phyloP scores from a whole-genome alignment of 2,329 filamentous ascomycete species.

The Thielaviopsis cerberus region DNA sequence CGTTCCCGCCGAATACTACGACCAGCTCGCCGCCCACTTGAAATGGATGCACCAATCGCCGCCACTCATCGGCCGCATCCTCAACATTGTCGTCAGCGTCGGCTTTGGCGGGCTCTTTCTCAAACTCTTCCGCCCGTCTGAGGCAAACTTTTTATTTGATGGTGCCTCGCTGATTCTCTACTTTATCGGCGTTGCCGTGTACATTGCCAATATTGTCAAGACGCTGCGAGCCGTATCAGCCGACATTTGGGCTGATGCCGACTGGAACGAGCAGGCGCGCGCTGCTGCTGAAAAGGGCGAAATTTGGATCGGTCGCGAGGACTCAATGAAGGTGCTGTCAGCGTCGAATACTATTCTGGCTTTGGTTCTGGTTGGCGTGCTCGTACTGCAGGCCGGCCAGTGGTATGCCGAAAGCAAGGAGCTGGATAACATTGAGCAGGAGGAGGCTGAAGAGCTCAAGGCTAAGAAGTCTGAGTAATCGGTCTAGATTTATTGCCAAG shows the following conservation, averaged over 20 bases:
- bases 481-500: too few species aligned
- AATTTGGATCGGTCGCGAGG: constrained; percentile 60
- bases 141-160: constrained; percentile 91
- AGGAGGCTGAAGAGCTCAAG: constrained; percentile 16
- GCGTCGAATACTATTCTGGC: constrained; percentile 94
- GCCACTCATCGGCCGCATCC: constrained; percentile 76
- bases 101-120: constrained; percentile 76
- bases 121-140: constrained; percentile 85
- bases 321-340: constrained; percentile 74
- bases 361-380: constrained; percentile 72
- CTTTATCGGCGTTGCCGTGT: constrained; percentile 76
- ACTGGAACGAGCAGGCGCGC: constrained; percentile 22
- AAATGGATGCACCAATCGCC: constrained; percentile 81
- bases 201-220: constrained; percentile 92
- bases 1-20: constrained; percentile 51
- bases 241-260: constrained; percentile 36
- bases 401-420: constrained; percentile 98
- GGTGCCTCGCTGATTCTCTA: constrained; percentile 66
- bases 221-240: constrained; percentile 67
- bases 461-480: constrained; percentile 9
- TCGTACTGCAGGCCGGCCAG: constrained; percentile 87
- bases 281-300: constrained; percentile 35
- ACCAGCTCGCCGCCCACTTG: constrained; percentile 75
- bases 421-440: constrained; percentile 53
- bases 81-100: constrained; percentile 80